Evolutionary conservation across 2,329 filamentous ascomycete species (phyloP).

Genomic region (Grosmannia serpens): DNA sequence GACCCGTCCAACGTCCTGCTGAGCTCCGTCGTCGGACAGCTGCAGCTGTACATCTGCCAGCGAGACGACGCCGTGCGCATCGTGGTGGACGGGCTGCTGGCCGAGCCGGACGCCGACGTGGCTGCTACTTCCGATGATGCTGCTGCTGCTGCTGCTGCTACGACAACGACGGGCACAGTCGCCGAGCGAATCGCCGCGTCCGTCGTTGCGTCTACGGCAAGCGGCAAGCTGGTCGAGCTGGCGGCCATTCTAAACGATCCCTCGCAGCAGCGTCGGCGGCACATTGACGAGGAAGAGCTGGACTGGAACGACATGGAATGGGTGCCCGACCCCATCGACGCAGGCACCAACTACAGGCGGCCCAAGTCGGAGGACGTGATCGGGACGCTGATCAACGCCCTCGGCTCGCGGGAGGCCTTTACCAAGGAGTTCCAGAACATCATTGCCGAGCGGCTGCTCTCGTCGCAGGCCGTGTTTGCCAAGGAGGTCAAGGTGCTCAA

Average conservation of each 20-base stretch:
- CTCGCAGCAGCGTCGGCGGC: conserved; percentile 38
- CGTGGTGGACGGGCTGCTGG: conserved; percentile 62
- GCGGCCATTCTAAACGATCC: conserved; percentile 54
- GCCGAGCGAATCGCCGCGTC: neutral
- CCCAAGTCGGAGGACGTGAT: conserved; percentile 83
- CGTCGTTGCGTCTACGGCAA: neutral
- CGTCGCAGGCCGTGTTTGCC: conserved; percentile 55
- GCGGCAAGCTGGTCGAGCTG: conserved; percentile 51
- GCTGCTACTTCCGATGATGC: conserved; percentile 4
- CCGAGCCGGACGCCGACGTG: conserved; percentile 40
- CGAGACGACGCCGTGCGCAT: conserved; percentile 66
- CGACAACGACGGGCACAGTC: neutral
- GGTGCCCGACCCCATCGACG: conserved; percentile 87
- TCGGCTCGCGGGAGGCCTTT: conserved; percentile 82
- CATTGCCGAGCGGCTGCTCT: conserved; percentile 70
- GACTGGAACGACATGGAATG: conserved; percentile 91
- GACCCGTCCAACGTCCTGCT: conserved; percentile 70
- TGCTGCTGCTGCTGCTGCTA: no score
- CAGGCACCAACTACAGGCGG: conserved; percentile 81
- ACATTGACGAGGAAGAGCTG: conserved; percentile 55
- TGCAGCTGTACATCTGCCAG: conserved; percentile 66
- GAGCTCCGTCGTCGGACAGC: conserved; percentile 59
- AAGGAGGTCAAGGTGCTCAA: conserved; percentile 76
- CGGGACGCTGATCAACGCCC: conserved; percentile 75
- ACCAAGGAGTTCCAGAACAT: conserved; percentile 89